These are phyloP conservation scores for Gossypium trilobum DNA, from an alignment of 441 rosid genomes.

Conservation along the genomic window DNA sequence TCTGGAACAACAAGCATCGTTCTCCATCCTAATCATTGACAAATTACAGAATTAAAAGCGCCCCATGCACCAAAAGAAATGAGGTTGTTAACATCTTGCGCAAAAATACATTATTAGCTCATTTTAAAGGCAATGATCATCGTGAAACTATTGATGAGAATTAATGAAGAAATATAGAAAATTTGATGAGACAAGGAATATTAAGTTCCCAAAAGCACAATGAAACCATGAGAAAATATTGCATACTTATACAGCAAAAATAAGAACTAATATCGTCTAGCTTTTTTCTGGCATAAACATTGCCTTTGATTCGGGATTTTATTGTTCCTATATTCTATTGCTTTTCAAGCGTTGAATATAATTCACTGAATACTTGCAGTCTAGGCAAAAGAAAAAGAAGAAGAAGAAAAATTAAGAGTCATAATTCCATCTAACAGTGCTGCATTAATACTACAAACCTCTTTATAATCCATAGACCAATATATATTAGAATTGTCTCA, in stretches of 20 bases:
- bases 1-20: conserved; percentile 98
- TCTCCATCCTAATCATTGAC: conserved; percentile 69
- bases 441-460: not conserved
- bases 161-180: not conserved
- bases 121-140: not conserved
- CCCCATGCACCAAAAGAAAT: not conserved
- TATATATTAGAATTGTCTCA: not conserved
- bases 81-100: not conserved
- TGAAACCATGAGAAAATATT: not conserved
- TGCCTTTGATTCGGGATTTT: not conserved
- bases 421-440: not conserved
- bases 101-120: not conserved
- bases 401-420: not conserved
- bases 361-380: not conserved
- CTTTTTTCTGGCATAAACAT: not conserved
- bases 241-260: not conserved
- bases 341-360: not conserved
- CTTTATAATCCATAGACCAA: not conserved
- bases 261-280: not conserved
- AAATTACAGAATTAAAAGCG: conserved; percentile 1
- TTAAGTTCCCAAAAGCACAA: not conserved
- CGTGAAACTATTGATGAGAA: not conserved
- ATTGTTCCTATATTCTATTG: not conserved
- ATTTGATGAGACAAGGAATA: not conserved
- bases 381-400: not conserved